Base-by-base conservation (phyloP, 1,284 basidiomycete species). In the Cryptococcus wingfieldii region DNA sequence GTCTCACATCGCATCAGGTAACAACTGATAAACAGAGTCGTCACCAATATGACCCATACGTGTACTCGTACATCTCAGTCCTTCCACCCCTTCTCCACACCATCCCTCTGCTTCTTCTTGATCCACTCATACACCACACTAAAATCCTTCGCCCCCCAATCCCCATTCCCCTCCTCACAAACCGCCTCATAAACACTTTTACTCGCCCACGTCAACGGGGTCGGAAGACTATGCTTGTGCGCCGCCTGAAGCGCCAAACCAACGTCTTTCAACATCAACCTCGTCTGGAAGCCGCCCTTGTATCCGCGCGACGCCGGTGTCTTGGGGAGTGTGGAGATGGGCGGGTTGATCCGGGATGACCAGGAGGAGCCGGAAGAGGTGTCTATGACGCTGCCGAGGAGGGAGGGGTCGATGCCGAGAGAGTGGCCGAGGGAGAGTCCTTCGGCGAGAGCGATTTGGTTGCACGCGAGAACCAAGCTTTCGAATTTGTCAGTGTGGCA, bases 191-290 rank as follows among this genome's bases (percentile, higher is more conserved):
- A 75, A 0, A 75, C 64, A 50, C 63, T 66, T 53, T 63, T 62
- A 3, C 71, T 64, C 1, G 72, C 74, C 72, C 71, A 75, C 1
- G 68, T 66, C 48, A 75, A 58, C 1, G 74, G 74, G 14, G 62
- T 67, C 0, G 74, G 72, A 6, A 70, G 64, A 49, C 66, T 64
- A 49, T 65, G 49, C 16, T 56, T 56, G 41, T 66, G 60, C 4
- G 70, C 74, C 3, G 74, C 70, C 25, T 63, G 58, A 12, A 75
- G 62, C 0, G 72, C 74, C 14, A 75, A 61, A 2, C 67, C 66
- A 42, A 74, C 70, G 47, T 75, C 74, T 68, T 75, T 75, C 19
- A 74, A 61, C 74, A 75, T 75, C n/a, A 75, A 61, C 27, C 66
- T 67, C 48, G 63, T 59, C 51, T 70, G 68, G 63, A 75, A 75